Conservation (phyloP, 2,329 filamentous ascomycete genomes). For the Xylaria sp. region DNA sequence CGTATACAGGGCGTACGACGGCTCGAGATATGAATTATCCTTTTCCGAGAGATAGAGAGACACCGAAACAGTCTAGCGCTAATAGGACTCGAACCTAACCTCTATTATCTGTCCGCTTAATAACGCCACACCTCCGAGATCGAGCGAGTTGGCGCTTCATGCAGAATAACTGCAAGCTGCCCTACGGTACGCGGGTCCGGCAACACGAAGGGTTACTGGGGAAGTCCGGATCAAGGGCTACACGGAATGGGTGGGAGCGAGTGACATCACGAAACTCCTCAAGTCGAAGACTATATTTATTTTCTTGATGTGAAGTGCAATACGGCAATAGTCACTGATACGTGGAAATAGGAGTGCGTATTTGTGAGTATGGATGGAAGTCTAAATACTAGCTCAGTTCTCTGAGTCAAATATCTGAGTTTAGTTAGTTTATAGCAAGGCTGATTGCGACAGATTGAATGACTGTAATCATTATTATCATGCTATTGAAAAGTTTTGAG, state of each 20-base stretch:
- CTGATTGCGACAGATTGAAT: neutral
- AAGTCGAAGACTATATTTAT: neutral
- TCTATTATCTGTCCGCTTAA: no score
- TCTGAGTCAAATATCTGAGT: no score
- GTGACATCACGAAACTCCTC: neutral
- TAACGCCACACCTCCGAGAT: no score
- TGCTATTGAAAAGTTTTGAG: neutral
- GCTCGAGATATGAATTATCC: no score
- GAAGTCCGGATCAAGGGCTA: neutral
- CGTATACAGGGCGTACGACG: no score
- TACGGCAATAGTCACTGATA: neutral
- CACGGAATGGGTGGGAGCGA: neutral
- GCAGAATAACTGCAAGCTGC: no score
- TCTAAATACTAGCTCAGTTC: neutral
- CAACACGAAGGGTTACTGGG: neutral
- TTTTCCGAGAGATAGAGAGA: no score
- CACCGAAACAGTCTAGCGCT: no score
- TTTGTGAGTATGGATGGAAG: neutral
- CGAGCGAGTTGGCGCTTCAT: neutral
- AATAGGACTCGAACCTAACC: no score
- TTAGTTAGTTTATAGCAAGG: neutral
- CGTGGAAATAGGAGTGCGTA: neutral
- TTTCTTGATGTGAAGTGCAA: no score
- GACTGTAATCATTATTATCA: slow-evolving; percentile 22
- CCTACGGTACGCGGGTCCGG: no score